Evolutionary conservation across 1,284 basidiomycete genomes (phyloP).

Genomic region (Ganoderma boninense): DNA sequence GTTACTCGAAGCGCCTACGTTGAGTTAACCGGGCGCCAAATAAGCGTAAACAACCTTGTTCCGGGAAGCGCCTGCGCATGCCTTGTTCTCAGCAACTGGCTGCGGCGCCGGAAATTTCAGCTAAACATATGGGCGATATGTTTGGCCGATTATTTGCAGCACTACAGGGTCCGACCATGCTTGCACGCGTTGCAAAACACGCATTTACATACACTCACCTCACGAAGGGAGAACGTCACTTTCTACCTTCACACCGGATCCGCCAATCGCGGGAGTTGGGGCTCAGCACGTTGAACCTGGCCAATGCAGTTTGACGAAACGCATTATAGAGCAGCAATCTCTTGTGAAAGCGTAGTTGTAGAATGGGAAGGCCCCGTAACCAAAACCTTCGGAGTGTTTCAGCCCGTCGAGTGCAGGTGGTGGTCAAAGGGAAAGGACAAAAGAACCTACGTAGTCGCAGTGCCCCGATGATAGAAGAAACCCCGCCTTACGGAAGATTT

Average conservation of each 20-base stretch:
- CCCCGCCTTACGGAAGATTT: not conserved
- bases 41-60: constrained; percentile 2
- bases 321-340: not conserved
- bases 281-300: no score
- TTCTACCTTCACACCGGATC: no score
- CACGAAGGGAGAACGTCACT: no score
- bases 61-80: not conserved
- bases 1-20: constrained; percentile 11
- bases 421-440: not conserved
- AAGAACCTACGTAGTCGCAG: not conserved
- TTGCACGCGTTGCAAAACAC: not conserved
- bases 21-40: constrained; percentile 1
- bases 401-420: not conserved
- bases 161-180: not conserved
- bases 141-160: not conserved
- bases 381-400: not conserved
- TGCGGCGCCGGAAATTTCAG: not conserved
- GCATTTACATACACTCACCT: not conserved
- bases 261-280: no score
- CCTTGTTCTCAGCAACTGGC: not conserved
- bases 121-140: not conserved
- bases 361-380: not conserved
- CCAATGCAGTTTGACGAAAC: no score
- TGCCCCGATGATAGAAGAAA: not conserved
- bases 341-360: not conserved